Percentiles rank a stretch among this genome's conserved stretches.
phyloP scores from a whole-genome alignment of 1,284 basidiomycete genomes.

The Leccinum pachyderme region DNA sequence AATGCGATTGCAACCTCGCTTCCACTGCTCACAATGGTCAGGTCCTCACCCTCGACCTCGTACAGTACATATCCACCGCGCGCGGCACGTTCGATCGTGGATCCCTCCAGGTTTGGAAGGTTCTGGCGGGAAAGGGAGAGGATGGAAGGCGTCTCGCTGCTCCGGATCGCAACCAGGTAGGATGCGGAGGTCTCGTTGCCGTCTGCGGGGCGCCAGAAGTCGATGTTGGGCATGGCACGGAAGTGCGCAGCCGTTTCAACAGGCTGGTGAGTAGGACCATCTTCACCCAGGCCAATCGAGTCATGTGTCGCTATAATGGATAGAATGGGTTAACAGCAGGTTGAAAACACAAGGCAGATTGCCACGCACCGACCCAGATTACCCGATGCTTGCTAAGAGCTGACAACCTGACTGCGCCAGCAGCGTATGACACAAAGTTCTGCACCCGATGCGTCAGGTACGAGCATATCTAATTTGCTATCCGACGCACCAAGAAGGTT shows the following conservation, averaged over 20 bases:
- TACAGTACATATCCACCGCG: conserved; percentile 90
- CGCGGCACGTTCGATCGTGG: conserved; percentile 79
- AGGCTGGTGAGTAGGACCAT: conserved; percentile 96
- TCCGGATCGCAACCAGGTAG: conserved; percentile 78
- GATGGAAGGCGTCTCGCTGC: conserved; percentile 78
- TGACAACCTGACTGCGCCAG: conserved; percentile 88
- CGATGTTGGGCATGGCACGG: conserved; percentile 87
- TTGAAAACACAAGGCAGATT: background rate
- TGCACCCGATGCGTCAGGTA: conserved; percentile 30
- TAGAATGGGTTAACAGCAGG: background rate
- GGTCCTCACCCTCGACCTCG: conserved; percentile 70
- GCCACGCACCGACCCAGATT: conserved; percentile 81
- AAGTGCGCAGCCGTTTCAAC: conserved; percentile 87
- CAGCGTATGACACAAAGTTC: conserved; percentile 95
- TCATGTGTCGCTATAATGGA: conserved; percentile 72
- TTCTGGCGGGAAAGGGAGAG: conserved; percentile 90
- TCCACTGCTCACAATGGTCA: conserved; percentile 88
- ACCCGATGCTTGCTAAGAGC: conserved; percentile 89
- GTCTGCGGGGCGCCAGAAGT: conserved; percentile 91
- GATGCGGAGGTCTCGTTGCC: conserved; percentile 94
- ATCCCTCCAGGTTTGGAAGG: conserved; percentile 89
- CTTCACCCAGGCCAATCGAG: conserved; percentile 90
- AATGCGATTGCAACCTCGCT: conserved; percentile 86
- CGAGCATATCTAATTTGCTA: background rate
- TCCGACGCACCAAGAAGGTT: conserved; percentile 72